Conservation (phyloP, 2,329 filamentous ascomycete genomes). For the Lasiodiplodia theobromae region DNA sequence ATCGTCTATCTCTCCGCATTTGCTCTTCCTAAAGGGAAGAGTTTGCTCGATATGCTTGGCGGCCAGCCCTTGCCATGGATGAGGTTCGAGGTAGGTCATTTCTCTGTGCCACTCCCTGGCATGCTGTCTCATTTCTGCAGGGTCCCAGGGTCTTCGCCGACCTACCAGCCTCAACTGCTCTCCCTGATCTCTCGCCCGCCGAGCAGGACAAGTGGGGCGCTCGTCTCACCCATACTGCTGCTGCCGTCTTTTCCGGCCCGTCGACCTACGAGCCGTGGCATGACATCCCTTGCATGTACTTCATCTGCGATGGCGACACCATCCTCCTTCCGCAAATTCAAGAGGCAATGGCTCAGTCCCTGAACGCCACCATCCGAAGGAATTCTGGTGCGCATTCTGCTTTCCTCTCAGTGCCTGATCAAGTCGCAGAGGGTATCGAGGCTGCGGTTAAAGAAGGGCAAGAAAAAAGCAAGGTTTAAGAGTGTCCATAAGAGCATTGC, state of each 20-base stretch:
- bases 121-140: neutral
- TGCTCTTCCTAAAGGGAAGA: slow-evolving; percentile 22
- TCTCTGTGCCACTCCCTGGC: neutral
- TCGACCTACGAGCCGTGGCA: slow-evolving; percentile 22
- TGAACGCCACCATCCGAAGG: slow-evolving; percentile 14
- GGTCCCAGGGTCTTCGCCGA: slow-evolving; percentile 12
- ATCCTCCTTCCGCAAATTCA: slow-evolving; percentile 11
- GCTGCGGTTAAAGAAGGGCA: slow-evolving; percentile 4
- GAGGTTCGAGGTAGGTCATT: slow-evolving; percentile 6
- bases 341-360: slow-evolving; percentile 19
- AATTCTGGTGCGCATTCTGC: slow-evolving; percentile 22
- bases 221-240: slow-evolving; percentile 18
- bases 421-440: slow-evolving; percentile 6
- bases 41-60: slow-evolving; percentile 25
- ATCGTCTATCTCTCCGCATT: slow-evolving; percentile 25
- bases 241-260: slow-evolving; percentile 14
- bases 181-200: slow-evolving; percentile 16
- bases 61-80: slow-evolving; percentile 24
- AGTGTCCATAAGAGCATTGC: neutral
- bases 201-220: slow-evolving; percentile 23
- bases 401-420: slow-evolving; percentile 18
- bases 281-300: slow-evolving; percentile 25
- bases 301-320: slow-evolving; percentile 24
- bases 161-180: neutral
- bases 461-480: slow-evolving; percentile 2